These are phyloP conservation scores for Byssoonygena ceratinophila DNA, from an alignment of 2,329 filamentous ascomycete genomes.

Conservation along the genomic window DNA sequence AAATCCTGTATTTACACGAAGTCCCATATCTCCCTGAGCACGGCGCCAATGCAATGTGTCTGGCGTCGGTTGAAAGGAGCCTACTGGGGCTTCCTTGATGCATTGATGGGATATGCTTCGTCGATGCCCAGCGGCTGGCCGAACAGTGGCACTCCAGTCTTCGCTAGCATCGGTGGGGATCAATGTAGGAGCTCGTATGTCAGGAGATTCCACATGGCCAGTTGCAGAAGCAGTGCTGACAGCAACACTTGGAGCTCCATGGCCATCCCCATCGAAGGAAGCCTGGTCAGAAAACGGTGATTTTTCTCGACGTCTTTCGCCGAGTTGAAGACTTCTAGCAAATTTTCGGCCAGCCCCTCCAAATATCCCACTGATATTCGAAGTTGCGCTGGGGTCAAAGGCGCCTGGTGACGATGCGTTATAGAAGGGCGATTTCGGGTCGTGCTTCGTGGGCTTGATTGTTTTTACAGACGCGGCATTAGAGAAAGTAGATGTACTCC, in stretches of 20 bases:
- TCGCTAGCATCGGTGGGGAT: slow-evolving; percentile 7
- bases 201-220: slow-evolving; percentile 34
- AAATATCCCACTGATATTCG: slow-evolving; percentile 32
- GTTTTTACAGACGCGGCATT: slow-evolving; percentile 40
- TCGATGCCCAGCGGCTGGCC: slow-evolving; percentile 19
- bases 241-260: slow-evolving; percentile 36
- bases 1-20: slow-evolving; percentile 2
- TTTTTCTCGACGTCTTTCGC: slow-evolving; percentile 30
- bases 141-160: background rate
- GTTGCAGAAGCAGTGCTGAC: slow-evolving; percentile 37
- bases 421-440: slow-evolving; percentile 19
- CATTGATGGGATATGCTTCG: slow-evolving; percentile 31
- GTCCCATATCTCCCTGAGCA: slow-evolving; percentile 17
- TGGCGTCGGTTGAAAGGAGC: slow-evolving; percentile 29
- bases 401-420: slow-evolving; percentile 22
- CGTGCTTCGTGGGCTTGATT: slow-evolving; percentile 29
- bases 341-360: slow-evolving; percentile 32
- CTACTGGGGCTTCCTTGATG: slow-evolving; percentile 22
- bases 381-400: slow-evolving; percentile 25
- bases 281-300: slow-evolving; percentile 28
- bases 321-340: slow-evolving; percentile 27
- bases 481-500: slow-evolving; percentile 36
- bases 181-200: slow-evolving; percentile 18
- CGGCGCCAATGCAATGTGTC: slow-evolving; percentile 29
- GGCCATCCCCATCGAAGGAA: slow-evolving; percentile 28